Percentiles rank a stretch among this genome's conserved stretches.
Evolutionary conservation across 805 yeast species (phyloP).

Genomic region (Ascoidea rubescens): DNA sequence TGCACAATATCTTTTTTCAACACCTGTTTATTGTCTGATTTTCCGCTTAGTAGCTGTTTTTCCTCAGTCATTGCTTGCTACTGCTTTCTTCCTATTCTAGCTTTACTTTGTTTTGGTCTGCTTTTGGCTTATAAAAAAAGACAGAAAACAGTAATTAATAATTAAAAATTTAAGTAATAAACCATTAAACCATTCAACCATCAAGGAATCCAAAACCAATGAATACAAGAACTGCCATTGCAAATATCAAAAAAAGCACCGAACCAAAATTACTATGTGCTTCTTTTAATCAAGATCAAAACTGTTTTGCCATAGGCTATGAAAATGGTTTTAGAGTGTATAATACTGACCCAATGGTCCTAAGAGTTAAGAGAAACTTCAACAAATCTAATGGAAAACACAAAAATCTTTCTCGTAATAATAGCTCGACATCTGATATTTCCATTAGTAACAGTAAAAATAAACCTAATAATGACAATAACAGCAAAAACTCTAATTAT

Average conservation of each 20-base stretch:
- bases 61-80: too few species aligned
- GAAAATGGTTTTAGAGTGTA: slow-evolving; percentile 75
- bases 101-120: too few species aligned
- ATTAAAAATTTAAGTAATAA: too few species aligned
- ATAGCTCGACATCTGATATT: not conserved
- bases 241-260: not conserved
- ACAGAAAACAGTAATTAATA: too few species aligned
- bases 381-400: slow-evolving; percentile 10
- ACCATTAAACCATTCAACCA: too few species aligned
- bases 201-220: not conserved
- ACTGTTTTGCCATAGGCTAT: slow-evolving; percentile 77
- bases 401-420: not conserved
- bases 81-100: too few species aligned
- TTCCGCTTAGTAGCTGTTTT: too few species aligned
- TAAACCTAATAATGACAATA: not conserved
- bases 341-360: slow-evolving; percentile 77
- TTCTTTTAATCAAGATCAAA: slow-evolving; percentile 77
- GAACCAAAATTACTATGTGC: slow-evolving; percentile 35
- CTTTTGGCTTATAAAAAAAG: too few species aligned
- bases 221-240: slow-evolving; percentile 1
- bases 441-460: not conserved
- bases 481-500: not conserved
- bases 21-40: too few species aligned
- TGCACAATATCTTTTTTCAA: too few species aligned
- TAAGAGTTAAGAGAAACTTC: slow-evolving; percentile 49